Base-by-base conservation (phyloP, 495 filamentous ascomycete genomes). In the Penicillium pancosmium region DNA sequence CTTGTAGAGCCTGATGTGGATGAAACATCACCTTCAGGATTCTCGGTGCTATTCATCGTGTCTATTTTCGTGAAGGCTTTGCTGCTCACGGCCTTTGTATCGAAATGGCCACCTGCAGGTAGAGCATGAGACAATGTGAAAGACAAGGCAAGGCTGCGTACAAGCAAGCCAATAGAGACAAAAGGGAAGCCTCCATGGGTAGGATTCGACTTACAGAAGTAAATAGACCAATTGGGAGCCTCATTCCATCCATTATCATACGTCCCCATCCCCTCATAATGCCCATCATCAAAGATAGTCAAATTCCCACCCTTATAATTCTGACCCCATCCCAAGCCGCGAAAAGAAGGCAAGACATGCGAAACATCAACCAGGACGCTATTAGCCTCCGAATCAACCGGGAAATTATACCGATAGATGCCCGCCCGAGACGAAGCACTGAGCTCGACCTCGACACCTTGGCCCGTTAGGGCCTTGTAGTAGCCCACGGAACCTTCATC, bases 321-420 rank as follows among this genome's bases (percentile, higher is more conserved):
- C 67, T 91, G 88, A 27, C 83, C 80, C 48, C 85, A 74, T 0
- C 84, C 84, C 52, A 81, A 68, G 3, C 84, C 84, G 8, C 86
- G 71, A 48, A 78, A 86, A 2, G 84, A 87, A 23, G 85, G 82
- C 46, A 91, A 73, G 21, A 89, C 82, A 70, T 91, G 88, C 6
- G 87, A 89, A 13, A 91, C 82, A 70, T 91, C 88, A 18, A 91
- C 80, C 15, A 91, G 69, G 41, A 91, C 62, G 53, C 84, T 84
- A 3, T 18, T 84, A 5, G 16, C 67, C 34, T 19, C n/a, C 3
- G 68, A 64, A 4, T 27, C 60, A 7, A 31, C 35, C 0, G 86
- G 80, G 59, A 89, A 91, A 1, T 73, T 79, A 68, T 90, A 89
- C 18, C 81, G 80, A 61, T 82, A 85, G 44, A 89, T 74, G 11